Evolutionary conservation across 2,329 filamentous ascomycete species (phyloP).

Genomic region (Blastomyces parvus): DNA sequence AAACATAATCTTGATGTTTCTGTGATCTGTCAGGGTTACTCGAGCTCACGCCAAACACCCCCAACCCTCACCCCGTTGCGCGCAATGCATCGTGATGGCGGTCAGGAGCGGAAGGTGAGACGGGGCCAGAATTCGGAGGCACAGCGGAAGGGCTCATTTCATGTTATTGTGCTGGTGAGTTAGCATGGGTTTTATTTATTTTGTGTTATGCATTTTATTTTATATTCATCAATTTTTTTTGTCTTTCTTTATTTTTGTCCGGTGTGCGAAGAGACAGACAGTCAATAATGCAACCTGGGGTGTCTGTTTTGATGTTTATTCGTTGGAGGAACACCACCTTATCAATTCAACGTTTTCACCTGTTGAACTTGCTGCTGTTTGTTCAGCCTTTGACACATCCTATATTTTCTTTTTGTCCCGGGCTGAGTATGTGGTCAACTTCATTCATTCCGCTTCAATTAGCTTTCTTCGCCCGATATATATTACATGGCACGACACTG

Average conservation of each 20-base stretch:
- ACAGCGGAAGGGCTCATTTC: constrained; percentile 44
- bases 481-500: constrained; percentile 3
- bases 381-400: not conserved
- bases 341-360: not conserved
- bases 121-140: constrained; percentile 7
- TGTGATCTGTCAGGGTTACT: not conserved
- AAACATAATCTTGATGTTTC: not conserved
- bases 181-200: not conserved
- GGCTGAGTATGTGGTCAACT: not conserved
- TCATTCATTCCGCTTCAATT: not conserved
- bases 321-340: not conserved
- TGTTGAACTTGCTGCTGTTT: not conserved
- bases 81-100: constrained; percentile 12
- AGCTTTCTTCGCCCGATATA: not conserved
- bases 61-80: not conserved
- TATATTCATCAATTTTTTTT: too few relatives aligned
- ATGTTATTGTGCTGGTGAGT: constrained; percentile 67
- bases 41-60: not conserved
- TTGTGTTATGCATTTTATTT: constrained; percentile 1
- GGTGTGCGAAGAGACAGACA: not conserved
- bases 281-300: not conserved
- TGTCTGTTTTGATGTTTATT: not conserved
- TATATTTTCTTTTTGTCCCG: not conserved
- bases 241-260: not conserved
- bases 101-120: constrained; percentile 4